phyloP scores from a whole-genome alignment of 23 red algal genomes.

The Gracilariopsis chorda region DNA sequence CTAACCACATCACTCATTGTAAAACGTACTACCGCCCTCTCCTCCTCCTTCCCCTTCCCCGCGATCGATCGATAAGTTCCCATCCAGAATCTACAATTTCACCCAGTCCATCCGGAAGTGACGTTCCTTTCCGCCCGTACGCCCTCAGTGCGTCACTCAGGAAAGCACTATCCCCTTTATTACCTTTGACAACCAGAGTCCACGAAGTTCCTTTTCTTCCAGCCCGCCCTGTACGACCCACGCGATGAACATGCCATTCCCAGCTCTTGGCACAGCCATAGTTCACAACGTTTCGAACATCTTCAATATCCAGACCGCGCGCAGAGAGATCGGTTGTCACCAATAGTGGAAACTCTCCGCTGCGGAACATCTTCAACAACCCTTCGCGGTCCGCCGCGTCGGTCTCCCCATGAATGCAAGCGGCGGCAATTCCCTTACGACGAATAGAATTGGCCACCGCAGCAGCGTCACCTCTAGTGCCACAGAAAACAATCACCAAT shows the following conservation, averaged over 20 bases:
- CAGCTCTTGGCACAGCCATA: constrained; percentile 65
- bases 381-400: constrained; percentile 66
- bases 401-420: constrained; percentile 87
- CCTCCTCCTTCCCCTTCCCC: constrained; percentile 4
- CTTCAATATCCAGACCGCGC: constrained; percentile 76
- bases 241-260: constrained; percentile 82
- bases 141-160: constrained; percentile 22
- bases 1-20: not conserved
- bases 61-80: not conserved
- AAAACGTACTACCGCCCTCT: not conserved
- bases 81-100: not conserved
- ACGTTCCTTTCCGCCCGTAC: not conserved
- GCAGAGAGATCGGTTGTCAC: constrained; percentile 79
- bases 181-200: constrained; percentile 44
- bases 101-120: not conserved
- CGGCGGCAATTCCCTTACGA: constrained; percentile 27
- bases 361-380: constrained; percentile 71
- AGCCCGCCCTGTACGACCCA: constrained; percentile 78
- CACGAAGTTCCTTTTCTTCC: constrained; percentile 67
- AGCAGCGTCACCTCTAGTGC: constrained; percentile 63
- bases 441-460: constrained; percentile 73
- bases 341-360: constrained; percentile 59
- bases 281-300: constrained; percentile 77
- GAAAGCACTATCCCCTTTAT: constrained; percentile 50
- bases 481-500: constrained; percentile 75